Percentiles rank a stretch among this genome's conserved stretches.
These are phyloP conservation scores for Eucalyptus paniculata DNA, from an alignment of 345 rosid species.

Conservation along the genomic window DNA sequence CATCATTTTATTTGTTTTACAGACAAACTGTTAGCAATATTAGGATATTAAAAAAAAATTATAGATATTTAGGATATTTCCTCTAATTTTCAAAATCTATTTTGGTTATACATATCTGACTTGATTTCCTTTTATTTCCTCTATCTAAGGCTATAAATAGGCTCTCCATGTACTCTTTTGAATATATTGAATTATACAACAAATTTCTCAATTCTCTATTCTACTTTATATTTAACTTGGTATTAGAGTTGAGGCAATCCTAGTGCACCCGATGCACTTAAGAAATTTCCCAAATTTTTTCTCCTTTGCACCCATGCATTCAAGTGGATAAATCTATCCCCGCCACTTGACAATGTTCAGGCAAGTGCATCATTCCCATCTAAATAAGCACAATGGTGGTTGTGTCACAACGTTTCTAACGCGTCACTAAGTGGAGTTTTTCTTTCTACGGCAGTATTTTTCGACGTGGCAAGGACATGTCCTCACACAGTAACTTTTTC, in stretches of 20 bases:
- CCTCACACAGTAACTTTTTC: neutral
- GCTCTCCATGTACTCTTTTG: too few species aligned
- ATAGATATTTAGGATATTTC: too few species aligned
- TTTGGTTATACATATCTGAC: too few species aligned
- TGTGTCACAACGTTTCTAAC: neutral
- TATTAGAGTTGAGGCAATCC: neutral
- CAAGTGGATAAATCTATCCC: neutral
- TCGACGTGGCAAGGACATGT: fast-evolving
- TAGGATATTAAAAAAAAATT: too few species aligned
- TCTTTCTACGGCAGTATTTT: neutral
- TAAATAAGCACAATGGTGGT: neutral
- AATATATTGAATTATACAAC: too few species aligned
- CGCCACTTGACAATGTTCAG: fast-evolving
- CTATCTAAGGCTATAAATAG: too few species aligned
- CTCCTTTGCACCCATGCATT: neutral
- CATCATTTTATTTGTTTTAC: neutral
- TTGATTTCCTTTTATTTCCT: too few species aligned
- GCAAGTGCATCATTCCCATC: neutral
- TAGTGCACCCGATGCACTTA: neutral
- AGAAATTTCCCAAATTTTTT: neutral
- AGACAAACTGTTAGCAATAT: too few species aligned
- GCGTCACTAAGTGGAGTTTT: neutral
- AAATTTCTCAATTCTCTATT: too few species aligned
- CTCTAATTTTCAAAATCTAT: too few species aligned
- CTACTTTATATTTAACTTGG: too few species aligned